These are phyloP conservation scores for Malassezia cuniculi DNA, from an alignment of 1,284 basidiomycete genomes.

Conservation along the genomic window DNA sequence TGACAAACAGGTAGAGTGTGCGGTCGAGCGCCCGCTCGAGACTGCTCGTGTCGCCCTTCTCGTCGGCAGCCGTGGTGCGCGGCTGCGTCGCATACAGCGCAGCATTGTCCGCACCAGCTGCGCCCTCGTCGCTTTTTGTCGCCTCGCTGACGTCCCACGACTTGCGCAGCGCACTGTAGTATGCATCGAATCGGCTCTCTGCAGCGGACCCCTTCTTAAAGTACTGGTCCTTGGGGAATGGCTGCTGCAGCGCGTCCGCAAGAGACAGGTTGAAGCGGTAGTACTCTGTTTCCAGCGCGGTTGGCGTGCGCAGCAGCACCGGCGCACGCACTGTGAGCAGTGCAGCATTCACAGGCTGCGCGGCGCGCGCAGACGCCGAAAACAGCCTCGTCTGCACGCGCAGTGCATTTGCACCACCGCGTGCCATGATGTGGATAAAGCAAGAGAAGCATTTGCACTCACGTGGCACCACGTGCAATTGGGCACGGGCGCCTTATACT, in stretches of 20 bases:
- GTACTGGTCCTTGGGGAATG: conserved; percentile 79
- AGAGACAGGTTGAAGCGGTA: conserved; percentile 73
- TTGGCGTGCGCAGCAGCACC: conserved; percentile 63
- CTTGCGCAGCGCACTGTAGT: conserved; percentile 46
- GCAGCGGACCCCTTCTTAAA: conserved; percentile 84
- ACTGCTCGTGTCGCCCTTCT: conserved; percentile 54
- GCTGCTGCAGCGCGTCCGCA: conserved; percentile 71
- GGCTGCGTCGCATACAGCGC: conserved; percentile 52
- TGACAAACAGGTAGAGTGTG: conserved; percentile 70
- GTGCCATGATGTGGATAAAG: no score
- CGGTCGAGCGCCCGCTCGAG: conserved; percentile 69
- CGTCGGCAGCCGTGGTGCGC: conserved; percentile 53
- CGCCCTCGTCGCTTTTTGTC: background rate
- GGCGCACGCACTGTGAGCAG: conserved; percentile 74
- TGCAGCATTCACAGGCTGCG: conserved; percentile 15
- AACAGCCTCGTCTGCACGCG: background rate
- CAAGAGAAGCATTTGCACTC: no score
- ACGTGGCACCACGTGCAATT: conserved; percentile 11
- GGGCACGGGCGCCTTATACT: background rate
- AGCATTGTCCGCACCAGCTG: conserved; percentile 45
- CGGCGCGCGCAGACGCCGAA: background rate
- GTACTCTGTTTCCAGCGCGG: conserved; percentile 68
- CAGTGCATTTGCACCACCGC: no score
- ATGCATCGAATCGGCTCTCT: conserved; percentile 62
- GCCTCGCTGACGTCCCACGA: conserved; percentile 16